Conservation (phyloP, 106 monocot species). For the Acorus calamus region DNA sequence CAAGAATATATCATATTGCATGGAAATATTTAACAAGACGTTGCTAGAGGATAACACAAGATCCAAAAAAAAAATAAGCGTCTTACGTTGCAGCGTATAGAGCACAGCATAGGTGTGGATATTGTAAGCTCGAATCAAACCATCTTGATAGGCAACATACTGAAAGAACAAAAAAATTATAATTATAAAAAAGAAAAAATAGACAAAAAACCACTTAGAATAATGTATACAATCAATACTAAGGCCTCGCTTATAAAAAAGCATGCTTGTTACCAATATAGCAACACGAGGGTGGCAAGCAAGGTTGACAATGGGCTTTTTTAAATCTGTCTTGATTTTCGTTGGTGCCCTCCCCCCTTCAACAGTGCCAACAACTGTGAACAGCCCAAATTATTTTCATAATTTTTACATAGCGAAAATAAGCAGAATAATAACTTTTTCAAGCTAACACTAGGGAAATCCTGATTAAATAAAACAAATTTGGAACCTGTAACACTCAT, state of each 20-base stretch:
- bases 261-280: conserved; percentile 53
- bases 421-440: conserved; percentile 3
- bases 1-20: too few relatives aligned
- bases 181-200: not conserved
- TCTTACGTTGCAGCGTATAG: conserved; percentile 91
- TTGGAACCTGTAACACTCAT: conserved; percentile 96
- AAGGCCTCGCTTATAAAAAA: not conserved
- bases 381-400: conserved; percentile 6
- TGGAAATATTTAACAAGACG: too few relatives aligned
- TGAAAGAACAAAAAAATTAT: conserved; percentile 17
- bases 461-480: conserved; percentile 1
- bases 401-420: not conserved
- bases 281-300: conserved; percentile 97
- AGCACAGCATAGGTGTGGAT: conserved; percentile 95
- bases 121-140: conserved; percentile 93
- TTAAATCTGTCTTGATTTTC: conserved; percentile 98
- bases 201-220: not conserved
- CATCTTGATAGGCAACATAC: conserved; percentile 98
- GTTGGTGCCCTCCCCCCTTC: conserved; percentile 83
- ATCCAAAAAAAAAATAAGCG: conserved; percentile 4
- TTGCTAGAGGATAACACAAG: not conserved
- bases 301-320: conserved; percentile 93
- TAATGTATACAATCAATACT: not conserved
- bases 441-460: not conserved
- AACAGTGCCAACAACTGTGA: conserved; percentile 86